A percentile compares a stretch with the other conserved stretches of the same genome.
phyloP scores from a whole-genome alignment of 371 early-diverging fungal genomes.

The Apophysomyces elegans region DNA sequence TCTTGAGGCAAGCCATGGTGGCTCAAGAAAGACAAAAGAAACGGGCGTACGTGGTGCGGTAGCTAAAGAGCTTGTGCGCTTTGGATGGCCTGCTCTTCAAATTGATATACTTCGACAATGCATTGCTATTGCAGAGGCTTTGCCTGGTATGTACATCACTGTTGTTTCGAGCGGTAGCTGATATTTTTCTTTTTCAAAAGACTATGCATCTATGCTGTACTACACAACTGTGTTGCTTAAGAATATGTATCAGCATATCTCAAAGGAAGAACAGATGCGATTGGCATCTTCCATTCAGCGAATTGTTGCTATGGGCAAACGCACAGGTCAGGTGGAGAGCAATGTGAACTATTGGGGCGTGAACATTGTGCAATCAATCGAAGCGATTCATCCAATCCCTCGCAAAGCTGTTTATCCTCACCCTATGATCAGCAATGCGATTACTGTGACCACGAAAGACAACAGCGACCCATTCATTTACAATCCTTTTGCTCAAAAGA shows the following conservation, averaged over 20 bases:
- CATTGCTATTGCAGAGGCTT: constrained; percentile 71
- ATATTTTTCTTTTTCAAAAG: constrained; percentile 30
- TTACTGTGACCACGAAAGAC: constrained; percentile 23
- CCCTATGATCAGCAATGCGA: constrained; percentile 2
- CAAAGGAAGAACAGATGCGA: constrained; percentile 71
- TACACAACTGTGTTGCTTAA: constrained; percentile 70
- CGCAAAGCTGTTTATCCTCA: constrained; percentile 41
- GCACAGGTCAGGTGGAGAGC: constrained; percentile 33
- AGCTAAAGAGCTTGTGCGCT: constrained; percentile 27
- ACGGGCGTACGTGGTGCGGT: constrained; percentile 27
- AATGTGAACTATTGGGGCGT: constrained; percentile 56
- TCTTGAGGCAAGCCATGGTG: constrained; percentile 25
- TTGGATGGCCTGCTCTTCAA: constrained; percentile 84
- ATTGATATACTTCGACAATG: constrained; percentile 79
- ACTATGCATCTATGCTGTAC: constrained; percentile 63
- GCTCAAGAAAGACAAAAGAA: constrained; percentile 4
- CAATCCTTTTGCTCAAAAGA: constrained; percentile 72
- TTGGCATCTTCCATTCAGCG: constrained; percentile 64
- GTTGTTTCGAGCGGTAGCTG: neutral
- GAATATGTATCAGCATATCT: constrained; percentile 63
- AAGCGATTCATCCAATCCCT: constrained; percentile 41
- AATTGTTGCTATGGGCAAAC: constrained; percentile 53
- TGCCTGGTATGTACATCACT: constrained; percentile 55
- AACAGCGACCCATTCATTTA: constrained; percentile 74
- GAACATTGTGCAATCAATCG: constrained; percentile 48